Evolutionary conservation across 139 green algal genomes (phyloP), one percentile per base, ranked within the genome.

Genomic region (Chlorella sorokiniana): DNA sequence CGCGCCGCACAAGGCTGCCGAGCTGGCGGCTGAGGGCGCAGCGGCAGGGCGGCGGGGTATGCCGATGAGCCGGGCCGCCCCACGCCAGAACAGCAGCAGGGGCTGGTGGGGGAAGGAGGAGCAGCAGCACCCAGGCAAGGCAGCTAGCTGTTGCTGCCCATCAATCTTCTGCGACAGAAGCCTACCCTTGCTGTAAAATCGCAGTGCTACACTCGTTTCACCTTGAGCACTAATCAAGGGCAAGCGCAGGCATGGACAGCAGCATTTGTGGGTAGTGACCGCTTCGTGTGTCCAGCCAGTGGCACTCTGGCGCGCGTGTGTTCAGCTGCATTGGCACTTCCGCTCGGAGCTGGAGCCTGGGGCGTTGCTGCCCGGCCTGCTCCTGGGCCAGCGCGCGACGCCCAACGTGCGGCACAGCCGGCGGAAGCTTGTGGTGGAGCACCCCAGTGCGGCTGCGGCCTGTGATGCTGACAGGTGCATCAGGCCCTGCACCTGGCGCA

Each of bases 11-110:
- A 81, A 84, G 76, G 54, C 68, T 6, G 81, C 75, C 29, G 63
- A 65, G 35, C 56, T 23, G 23, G 87, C 85, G 38, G 71, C 83
- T 27, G 27, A 78, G 20, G 91, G 16, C 76, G 85, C 37, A 41
- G 23, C 14, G 92, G 90, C 4, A 76, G 90, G 20, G 90, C 92
- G 29, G 92, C 91, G 27, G 83, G 71, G 7, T 95, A 93, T 59
- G 84, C 83, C 25, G 79, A 69, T 48, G 74, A 91, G 27, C 78
- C 78, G 41, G 44, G 69, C 27, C n/a, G 33, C 44, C n/a, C 14
- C 20, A 7, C 1, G 4, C 23, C 18, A n/a, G 29, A 25, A 42
- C 33, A 44, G 31, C 31, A 16, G 29, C 31, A 33, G 16, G 18
- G 29, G 56, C 16, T 65, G 56, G 48, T 56, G 48, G 14, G 16